Conservation (phyloP, 495 filamentous ascomycete species). For the Chaetomidium leptoderma region DNA sequence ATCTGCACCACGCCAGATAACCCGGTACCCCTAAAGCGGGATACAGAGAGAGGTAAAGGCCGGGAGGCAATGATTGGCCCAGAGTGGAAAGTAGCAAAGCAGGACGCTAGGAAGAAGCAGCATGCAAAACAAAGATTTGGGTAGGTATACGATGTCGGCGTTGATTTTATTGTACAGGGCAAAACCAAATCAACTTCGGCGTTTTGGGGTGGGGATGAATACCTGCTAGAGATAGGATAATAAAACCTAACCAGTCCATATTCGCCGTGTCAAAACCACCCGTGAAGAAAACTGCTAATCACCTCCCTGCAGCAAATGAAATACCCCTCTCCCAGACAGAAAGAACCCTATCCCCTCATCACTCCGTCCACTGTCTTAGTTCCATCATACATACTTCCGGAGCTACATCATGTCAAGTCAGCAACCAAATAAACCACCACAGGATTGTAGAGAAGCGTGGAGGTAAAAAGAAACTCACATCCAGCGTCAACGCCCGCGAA, state of each 20-base stretch:
- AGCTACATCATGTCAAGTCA: slow-evolving; percentile 22
- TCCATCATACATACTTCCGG: slow-evolving; percentile 32
- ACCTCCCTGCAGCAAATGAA: no score
- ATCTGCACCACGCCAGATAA: no score
- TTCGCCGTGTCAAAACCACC: background rate
- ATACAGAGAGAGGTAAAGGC: no score
- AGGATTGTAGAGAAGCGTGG: background rate
- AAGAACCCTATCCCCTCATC: background rate
- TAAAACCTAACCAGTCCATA: background rate
- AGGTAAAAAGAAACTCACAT: slow-evolving; percentile 62
- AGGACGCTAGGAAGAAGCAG: no score
- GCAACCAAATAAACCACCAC: background rate
- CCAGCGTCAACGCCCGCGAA: slow-evolving; percentile 81
- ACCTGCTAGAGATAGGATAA: background rate
- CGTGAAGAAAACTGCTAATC: background rate
- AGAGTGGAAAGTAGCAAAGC: no score
- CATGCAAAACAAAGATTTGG: background rate
- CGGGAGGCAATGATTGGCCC: no score
- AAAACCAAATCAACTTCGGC: background rate
- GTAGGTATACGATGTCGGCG: background rate
- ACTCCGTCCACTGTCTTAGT: no score
- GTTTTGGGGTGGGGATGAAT: background rate
- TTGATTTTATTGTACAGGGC: background rate
- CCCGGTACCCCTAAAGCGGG: no score
- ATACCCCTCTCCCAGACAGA: background rate